These are phyloP conservation scores for Angophora floribunda DNA, from an alignment of 345 rosid species.

Conservation along the genomic window DNA sequence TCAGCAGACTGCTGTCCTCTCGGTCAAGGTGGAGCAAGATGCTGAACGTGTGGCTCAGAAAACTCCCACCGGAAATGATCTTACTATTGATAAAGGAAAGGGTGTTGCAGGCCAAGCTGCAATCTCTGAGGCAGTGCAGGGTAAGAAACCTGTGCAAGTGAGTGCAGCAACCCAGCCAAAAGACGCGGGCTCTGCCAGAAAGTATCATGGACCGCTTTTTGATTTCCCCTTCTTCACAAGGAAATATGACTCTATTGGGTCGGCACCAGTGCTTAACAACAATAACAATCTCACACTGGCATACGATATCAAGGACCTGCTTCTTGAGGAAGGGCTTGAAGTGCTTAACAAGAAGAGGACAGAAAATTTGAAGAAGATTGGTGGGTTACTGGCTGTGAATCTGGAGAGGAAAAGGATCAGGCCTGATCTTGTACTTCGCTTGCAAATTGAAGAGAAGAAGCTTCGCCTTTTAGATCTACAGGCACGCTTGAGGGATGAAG, in stretches of 20 bases:
- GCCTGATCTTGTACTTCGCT: slow-evolving; percentile 96
- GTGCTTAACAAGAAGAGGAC: slow-evolving; percentile 68
- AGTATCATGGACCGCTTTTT: slow-evolving; percentile 96
- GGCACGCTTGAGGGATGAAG: slow-evolving; percentile 84
- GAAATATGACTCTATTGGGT: slow-evolving; percentile 81
- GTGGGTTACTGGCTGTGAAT: slow-evolving; percentile 68
- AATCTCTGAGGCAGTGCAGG: slow-evolving; percentile 52
- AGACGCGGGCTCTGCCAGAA: slow-evolving; percentile 73
- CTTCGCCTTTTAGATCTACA: slow-evolving; percentile 73
- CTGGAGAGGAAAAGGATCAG: slow-evolving; percentile 94
- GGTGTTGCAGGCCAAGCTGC: slow-evolving; percentile 40
- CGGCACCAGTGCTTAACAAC: slow-evolving; percentile 51
- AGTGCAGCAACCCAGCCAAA: slow-evolving; percentile 48
- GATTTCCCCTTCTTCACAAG: slow-evolving; percentile 99
- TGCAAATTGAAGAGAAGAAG: slow-evolving; percentile 97
- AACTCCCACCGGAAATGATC: slow-evolving; percentile 45
- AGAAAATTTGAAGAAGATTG: slow-evolving; percentile 76
- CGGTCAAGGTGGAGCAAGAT: slow-evolving; percentile 72
- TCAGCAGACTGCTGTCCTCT: slow-evolving; percentile 41
- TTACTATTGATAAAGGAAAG: slow-evolving; percentile 64
- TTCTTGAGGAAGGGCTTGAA: slow-evolving; percentile 84
- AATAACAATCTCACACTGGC: slow-evolving; percentile 75
- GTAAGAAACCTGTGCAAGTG: slow-evolving; percentile 57
- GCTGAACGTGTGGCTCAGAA: slow-evolving; percentile 46
- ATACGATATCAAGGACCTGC: slow-evolving; percentile 87